These are phyloP conservation scores for Nakazawaea populi DNA, from an alignment of 805 yeast species.

Conservation along the genomic window DNA sequence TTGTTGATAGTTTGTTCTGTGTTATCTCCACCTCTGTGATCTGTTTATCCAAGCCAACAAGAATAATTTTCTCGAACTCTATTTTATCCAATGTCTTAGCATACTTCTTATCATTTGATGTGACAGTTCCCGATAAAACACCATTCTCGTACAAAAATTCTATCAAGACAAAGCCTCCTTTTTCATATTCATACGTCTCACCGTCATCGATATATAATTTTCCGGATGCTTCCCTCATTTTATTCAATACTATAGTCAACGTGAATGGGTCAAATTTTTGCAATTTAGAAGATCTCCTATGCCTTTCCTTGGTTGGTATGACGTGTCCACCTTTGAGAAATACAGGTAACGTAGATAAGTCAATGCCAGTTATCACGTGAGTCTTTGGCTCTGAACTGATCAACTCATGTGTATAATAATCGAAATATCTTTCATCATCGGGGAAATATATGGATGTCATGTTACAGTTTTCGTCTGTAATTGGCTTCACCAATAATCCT, in stretches of 20 bases:
- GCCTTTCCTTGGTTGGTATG: conserved; percentile 59
- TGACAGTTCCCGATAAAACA: conserved; percentile 22
- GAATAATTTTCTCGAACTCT: conserved; percentile 48
- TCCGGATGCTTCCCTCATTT: conserved; percentile 43
- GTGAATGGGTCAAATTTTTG: conserved; percentile 82
- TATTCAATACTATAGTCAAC: conserved; percentile 52
- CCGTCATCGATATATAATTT: conserved; percentile 81
- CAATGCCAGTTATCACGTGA: conserved; percentile 31
- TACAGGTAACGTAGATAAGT: conserved; percentile 63
- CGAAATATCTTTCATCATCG: conserved; percentile 49
- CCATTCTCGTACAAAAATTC: conserved; percentile 32
- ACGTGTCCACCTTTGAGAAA: conserved; percentile 76
- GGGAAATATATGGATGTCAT: conserved; percentile 46
- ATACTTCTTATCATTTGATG: conserved; percentile 18
- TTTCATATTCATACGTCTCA: conserved; percentile 51
- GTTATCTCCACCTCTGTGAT: conserved; percentile 2
- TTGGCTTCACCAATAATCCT: conserved; percentile 77
- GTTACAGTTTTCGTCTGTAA: conserved; percentile 47
- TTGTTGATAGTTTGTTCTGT: conserved; percentile 25
- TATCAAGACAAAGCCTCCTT: conserved; percentile 44
- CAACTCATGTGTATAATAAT: conserved; percentile 31
- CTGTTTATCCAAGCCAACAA: conserved; percentile 31
- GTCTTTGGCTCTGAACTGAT: conserved; percentile 31
- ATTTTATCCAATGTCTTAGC: conserved; percentile 25
- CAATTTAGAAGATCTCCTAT: conserved; percentile 72